Conservation (phyloP, 1,139 yeast genomes). For the Meyerozyma guilliermondii region DNA sequence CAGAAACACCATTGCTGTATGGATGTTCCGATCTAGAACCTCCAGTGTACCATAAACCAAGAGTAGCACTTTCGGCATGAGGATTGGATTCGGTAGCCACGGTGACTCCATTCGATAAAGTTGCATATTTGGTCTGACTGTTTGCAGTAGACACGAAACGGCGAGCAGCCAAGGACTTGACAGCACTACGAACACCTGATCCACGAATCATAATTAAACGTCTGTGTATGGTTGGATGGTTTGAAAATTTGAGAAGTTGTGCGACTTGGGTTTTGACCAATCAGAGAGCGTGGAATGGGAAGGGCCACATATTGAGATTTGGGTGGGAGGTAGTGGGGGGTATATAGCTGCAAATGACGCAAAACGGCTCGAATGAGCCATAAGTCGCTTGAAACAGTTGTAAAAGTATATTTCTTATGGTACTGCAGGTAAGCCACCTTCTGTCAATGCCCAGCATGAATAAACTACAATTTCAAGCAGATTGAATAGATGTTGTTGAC, state of each 20-base stretch:
- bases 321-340: no score
- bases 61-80: conserved; percentile 49
- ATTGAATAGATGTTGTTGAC: no score
- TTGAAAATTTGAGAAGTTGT: conserved; percentile 1
- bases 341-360: no score
- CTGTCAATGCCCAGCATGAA: not conserved
- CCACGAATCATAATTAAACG: conserved; percentile 32
- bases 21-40: conserved; percentile 79
- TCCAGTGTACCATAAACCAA: conserved; percentile 68
- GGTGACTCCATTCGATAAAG: conserved; percentile 66
- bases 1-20: conserved; percentile 74
- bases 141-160: conserved; percentile 57
- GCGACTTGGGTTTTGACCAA: not conserved
- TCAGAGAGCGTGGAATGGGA: conserved; percentile 2
- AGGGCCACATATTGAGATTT: not conserved
- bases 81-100: conserved; percentile 66
- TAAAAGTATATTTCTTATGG: not conserved
- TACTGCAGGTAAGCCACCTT: not conserved
- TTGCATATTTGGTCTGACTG: conserved; percentile 61
- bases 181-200: conserved; percentile 27
- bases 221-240: conserved; percentile 1
- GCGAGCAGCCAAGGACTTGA: conserved; percentile 36
- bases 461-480: no score
- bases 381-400: not conserved
- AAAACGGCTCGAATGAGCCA: no score